Conservation (phyloP, 345 rosid species). For the Salix suchowensis region DNA sequence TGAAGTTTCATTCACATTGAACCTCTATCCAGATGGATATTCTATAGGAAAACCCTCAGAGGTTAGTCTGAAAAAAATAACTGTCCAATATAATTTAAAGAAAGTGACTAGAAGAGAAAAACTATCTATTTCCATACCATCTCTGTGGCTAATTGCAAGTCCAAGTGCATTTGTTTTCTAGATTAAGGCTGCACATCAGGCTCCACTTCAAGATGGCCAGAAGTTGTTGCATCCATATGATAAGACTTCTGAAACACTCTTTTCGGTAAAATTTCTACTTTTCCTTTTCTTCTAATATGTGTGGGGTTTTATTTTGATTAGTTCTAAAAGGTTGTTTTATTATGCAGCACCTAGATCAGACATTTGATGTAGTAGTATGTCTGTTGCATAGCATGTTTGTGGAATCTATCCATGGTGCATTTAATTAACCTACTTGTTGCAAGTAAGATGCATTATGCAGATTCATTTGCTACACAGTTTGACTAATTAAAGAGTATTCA, state of each 20-base stretch:
- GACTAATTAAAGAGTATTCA: background rate
- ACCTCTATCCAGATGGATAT: constrained; percentile 76
- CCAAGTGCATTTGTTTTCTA: constrained; percentile 18
- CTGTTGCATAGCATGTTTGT: background rate
- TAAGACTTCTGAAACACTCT: constrained; percentile 78
- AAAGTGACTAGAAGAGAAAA: background rate
- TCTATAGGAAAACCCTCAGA: constrained; percentile 65
- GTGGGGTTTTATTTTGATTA: background rate
- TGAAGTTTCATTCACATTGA: constrained; percentile 71
- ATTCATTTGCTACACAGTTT: background rate
- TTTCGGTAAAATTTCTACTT: constrained; percentile 49
- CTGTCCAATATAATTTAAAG: constrained; percentile 1
- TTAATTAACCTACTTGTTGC: background rate
- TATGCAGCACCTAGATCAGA: background rate
- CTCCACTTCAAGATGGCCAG: constrained; percentile 51
- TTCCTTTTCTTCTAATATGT: constrained; percentile 3
- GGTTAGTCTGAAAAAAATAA: constrained; percentile 43
- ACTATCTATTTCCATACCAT: background rate
- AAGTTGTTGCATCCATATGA: constrained; percentile 74
- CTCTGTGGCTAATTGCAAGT: constrained; percentile 13
- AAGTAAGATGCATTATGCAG: background rate
- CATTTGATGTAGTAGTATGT: background rate
- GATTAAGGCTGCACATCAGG: constrained; percentile 44
- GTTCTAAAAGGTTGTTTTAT: background rate
- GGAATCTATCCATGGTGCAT: background rate